Evolutionary conservation across 176 grass and related monocot genomes (phyloP), one percentile per base, ranked within the genome.

Genomic region (Musa itinerans): DNA sequence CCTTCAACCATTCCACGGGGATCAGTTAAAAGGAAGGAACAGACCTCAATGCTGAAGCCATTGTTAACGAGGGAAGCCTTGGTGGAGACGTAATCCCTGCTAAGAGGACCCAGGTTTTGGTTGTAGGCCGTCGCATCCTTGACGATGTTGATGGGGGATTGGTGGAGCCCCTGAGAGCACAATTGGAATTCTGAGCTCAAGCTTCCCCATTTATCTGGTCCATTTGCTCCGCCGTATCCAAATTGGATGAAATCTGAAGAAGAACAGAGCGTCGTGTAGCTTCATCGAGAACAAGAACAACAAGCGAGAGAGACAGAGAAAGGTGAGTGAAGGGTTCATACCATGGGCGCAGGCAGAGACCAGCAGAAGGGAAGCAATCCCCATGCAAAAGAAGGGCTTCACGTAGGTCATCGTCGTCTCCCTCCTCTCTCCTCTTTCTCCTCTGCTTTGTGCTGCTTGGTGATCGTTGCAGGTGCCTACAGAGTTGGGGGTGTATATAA

Each of bases 61-160:
- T 83, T 81, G 81, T 90, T 83, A 66, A 80, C 11, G 61, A 97
- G 79, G 14, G 79, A 89, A 43, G 79, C 90, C 9, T 76, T 72
- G 12, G 26, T 1, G 4, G 85, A 52, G 50, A 23, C 1, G 53
- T 93, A 98, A 85, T 80, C 65, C 43, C 90, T 71, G 17, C 27
- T 9, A 13, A 85, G 71, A 24, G 55, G 1, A 27, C 74, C 71
- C 70, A 92, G 73, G 2, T 62, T 25, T 34, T 69, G n/a, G 48
- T 70, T 50, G 8, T 77, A 49, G 65, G 71, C 2, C 9, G 80
- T 61, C 1, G 29, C 0, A 48, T 85, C 62, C 23, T 82, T 88
- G 15, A 73, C 61, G 73, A 96, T 90, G 86, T 97, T 52, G 67
- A 97, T 78, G 10, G 93, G 93, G 13, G 93, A 97, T 54, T 97